Base-by-base conservation (phyloP, 108 stramenopile genomes). In the Cylindrotheca fusiformis region DNA sequence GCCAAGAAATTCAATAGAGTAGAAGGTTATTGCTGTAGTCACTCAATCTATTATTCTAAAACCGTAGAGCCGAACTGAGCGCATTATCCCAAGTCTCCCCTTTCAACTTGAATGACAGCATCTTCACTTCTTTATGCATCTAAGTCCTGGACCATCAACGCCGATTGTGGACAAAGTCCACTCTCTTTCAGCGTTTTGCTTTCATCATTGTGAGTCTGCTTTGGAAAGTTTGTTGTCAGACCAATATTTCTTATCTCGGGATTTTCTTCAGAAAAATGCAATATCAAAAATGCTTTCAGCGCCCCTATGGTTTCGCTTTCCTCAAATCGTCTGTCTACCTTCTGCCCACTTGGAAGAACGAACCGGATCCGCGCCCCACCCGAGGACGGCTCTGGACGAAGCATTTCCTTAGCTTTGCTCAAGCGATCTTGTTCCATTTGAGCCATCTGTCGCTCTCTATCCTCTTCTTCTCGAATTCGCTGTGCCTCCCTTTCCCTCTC, bases 61-160 rank as follows among this genome's bases (percentile, higher is more conserved):
- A n/a, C n/a, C n/a, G n/a, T n/a, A n/a, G n/a, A n/a, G n/a, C n/a
- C n/a, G n/a, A n/a, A n/a, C n/a, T n/a, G n/a, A n/a, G n/a, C n/a
- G n/a, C n/a, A n/a, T n/a, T n/a, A n/a, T n/a, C n/a, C n/a, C n/a
- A n/a, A n/a, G n/a, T n/a, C n/a, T n/a, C n/a, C n/a, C n/a, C n/a
- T n/a, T n/a, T n/a, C n/a, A n/a, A n/a, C n/a, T n/a, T n/a, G n/a
- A n/a, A n/a, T n/a, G n/a, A n/a, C n/a, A n/a, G n/a, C n/a, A n/a
- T n/a, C n/a, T n/a, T n/a, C n/a, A n/a, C n/a, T n/a, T n/a, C 44
- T 33, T 75, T 79, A 93, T 10, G 91, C 83, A 83, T 93, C 91
- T 65, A 93, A 76, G 78, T 93, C 91, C 58, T 93, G 91, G 27
- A 89, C 86, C 91, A 93, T 93, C 41, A 93, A 60, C 1, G 90